Base-by-base conservation (phyloP, 78 protist genomes). In the Tieghemostelium lacteum region DNA sequence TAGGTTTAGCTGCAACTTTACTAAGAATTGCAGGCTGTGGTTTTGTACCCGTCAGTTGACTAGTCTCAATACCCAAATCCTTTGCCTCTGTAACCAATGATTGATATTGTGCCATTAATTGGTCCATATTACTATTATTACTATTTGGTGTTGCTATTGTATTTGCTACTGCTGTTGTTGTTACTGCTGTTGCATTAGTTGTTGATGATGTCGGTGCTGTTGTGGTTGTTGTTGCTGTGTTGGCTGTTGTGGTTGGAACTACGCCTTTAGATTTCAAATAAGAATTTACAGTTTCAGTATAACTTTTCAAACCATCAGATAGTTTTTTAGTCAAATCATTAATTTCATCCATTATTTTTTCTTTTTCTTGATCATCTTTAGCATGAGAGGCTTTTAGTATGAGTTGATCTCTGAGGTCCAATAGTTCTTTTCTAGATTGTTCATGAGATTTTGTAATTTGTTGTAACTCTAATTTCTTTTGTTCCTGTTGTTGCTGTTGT, bases 331-430 rank as follows among this genome's bases (percentile, higher is more conserved):
- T 73, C 26, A 83, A 20, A 16, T 24, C 31, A 14, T 83, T 83
- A 52, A 83, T 83, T 16, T 76, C n/a, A 12, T 83, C 91, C 39
- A 69, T 83, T 1, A 83, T 83, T 36, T 14, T 7, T 40, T 83
- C 80, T 39, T 33, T 52, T 58, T 83, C 91, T 57, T 55, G 39
- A n/a, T 83, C 91, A 60, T 83, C 91, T 40, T 73, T 83, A 57
- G 61, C n/a, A 0, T 45, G 8, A 0, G 14, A 60, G 52, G 69
- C 29, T 42, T 83, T 83, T 22, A 12, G 0, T 19, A 83, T 22
- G 36, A 69, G 29, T 60, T 83, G 80, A 33, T 83, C 69, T 39
- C 69, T 76, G 8, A 83, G 71, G 6, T 83, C 78, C 40, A 83
- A 33, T 60, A 69, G 91, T 66, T 83, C 70, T 26, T 50, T 29